A percentile compares a stretch with the other conserved stretches of the same genome.
Evolutionary conservation across 768 basidiomycete genomes (phyloP).

Genomic region (Dioszegia crocea): DNA sequence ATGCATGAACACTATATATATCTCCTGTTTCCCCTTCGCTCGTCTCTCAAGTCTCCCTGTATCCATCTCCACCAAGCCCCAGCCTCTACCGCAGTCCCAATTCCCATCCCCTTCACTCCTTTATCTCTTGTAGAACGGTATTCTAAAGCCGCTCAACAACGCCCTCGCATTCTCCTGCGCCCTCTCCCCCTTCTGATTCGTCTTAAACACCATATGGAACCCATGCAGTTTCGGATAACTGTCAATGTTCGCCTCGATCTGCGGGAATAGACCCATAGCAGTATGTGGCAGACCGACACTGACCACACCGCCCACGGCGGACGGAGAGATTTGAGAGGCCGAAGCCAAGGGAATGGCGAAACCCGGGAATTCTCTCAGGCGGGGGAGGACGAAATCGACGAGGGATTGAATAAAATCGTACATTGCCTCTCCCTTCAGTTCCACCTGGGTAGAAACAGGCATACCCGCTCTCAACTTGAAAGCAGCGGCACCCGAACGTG

Average conservation of each 20-base stretch:
- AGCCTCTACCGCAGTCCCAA: neutral
- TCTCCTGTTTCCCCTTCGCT: no score
- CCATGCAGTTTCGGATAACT: constrained; percentile 79
- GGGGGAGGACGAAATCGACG: constrained; percentile 90
- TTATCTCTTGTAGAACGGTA: constrained; percentile 67
- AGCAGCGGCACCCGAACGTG: constrained; percentile 61
- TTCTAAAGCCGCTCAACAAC: constrained; percentile 82
- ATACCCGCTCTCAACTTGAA: constrained; percentile 76
- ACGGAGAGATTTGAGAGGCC: constrained; percentile 62
- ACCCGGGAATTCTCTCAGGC: constrained; percentile 84
- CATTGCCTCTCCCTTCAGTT: constrained; percentile 85
- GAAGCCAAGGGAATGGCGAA: constrained; percentile 71
- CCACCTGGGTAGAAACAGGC: constrained; percentile 83
- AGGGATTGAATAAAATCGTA: constrained; percentile 86
- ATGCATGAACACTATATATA: no score
- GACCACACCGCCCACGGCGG: constrained; percentile 79
- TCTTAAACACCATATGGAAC: constrained; percentile 91
- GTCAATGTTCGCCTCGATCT: constrained; percentile 91
- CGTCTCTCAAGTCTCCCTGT: no score
- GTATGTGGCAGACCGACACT: constrained; percentile 76
- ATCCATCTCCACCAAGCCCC: neutral
- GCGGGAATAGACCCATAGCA: constrained; percentile 88
- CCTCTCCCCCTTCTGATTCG: constrained; percentile 78
- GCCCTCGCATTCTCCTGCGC: constrained; percentile 85
- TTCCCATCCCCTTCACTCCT: neutral